Evolutionary conservation across 495 filamentous ascomycete genomes (phyloP), one percentile per base, ranked within the genome.

Genomic region (Zalerion maritima): DNA sequence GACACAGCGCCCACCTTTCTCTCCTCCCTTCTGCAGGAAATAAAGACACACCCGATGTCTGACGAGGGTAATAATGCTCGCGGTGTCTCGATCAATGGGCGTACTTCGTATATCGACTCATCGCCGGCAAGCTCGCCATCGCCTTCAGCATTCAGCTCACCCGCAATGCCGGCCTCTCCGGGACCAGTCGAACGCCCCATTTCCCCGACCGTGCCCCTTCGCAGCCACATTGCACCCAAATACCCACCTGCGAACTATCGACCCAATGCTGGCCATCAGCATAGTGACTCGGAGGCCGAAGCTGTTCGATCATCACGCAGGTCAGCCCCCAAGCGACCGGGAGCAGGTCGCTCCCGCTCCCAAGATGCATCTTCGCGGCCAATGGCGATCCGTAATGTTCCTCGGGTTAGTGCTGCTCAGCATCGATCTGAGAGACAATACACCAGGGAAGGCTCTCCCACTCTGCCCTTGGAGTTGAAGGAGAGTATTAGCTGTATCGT

Each of bases 401-500:
- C n/a, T n/a, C n/a, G n/a, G n/a, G n/a, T n/a, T n/a, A n/a, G n/a
- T 24, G 28, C 18, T 13, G n/a, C 12, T 9, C 18, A 18, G 17
- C 26, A 32, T 24, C 34, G 18, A 6, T n/a, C 15, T 3, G 15
- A 19, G 14, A 21, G 33, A 18, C 18, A 14, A 7, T 13, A 36
- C 21, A 31, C 19, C 4, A n/a, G n/a, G n/a, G 21, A 16, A 11
- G 15, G 14, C 3, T 15, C 36, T 16, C 31, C 57, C 8, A 54
- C 57, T 1, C 60, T 83, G 31, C 74, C 82, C 0, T 60, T 73
- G 11, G 69, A 75, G 24, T 71, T 78, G 32, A 94, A 94, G 46
- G 64, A 80, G 27, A 80, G 71, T 34, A 75, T 94, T 26, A 83
- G 78, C 45, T 72, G 68, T 33, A 78, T 92, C 55, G 85, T 94